Evolutionary conservation across 768 basidiomycete species (phyloP).

Genomic region (Lentinula aciculospora): DNA sequence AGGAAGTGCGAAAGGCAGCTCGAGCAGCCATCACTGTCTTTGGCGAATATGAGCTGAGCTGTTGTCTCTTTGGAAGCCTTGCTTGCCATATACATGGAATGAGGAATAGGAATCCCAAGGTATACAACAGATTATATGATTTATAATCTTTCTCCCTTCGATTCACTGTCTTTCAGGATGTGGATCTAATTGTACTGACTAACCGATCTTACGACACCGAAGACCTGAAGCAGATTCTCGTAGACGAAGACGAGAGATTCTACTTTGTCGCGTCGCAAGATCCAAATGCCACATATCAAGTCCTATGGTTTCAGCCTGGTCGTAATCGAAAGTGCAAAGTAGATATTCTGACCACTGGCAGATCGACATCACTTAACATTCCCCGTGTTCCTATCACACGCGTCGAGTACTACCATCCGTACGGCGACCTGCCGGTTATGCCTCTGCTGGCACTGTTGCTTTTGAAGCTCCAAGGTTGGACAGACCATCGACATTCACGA

Average conservation of each 20-base stretch:
- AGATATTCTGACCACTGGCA: conserved; percentile 24
- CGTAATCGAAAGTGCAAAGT: conserved; percentile 19
- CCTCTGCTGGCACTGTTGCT: conserved; percentile 23
- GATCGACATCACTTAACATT: conserved; percentile 14
- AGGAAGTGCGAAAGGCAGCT: conserved; percentile 5
- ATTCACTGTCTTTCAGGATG: background rate
- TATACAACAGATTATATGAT: background rate
- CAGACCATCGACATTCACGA: conserved; percentile 16
- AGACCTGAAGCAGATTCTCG: background rate
- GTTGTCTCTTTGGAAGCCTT: conserved; percentile 6
- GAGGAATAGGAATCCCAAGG: background rate
- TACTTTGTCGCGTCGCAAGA: background rate
- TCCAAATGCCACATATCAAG: conserved; percentile 3
- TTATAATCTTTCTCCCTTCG: background rate
- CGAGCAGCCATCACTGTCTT: background rate
- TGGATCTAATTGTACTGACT: background rate
- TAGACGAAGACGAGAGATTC: background rate
- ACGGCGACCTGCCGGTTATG: conserved; percentile 18
- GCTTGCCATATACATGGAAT: conserved; percentile 5
- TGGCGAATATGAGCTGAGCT: background rate
- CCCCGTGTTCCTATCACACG: conserved; percentile 14
- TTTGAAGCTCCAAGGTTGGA: conserved; percentile 26
- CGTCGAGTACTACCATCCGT: conserved; percentile 1
- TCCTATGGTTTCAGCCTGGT: background rate
- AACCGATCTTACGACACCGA: background rate